Evolutionary conservation across 345 rosid species (phyloP).

Genomic region (Eucalyptus erythrocorys): DNA sequence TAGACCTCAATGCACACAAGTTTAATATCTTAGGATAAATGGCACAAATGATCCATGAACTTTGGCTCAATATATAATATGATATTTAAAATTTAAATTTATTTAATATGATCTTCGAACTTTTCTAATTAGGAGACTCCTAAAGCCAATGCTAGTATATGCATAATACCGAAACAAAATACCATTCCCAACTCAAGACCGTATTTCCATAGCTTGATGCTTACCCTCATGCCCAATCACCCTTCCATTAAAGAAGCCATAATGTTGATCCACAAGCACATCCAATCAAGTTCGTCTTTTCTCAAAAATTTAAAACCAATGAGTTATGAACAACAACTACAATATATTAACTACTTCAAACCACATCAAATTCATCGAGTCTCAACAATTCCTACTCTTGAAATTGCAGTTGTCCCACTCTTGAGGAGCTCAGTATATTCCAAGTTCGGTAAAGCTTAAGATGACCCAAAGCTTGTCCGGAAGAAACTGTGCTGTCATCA

Average conservation of each 20-base stretch:
- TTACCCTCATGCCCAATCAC: background rate
- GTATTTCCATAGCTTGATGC: background rate
- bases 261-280: background rate
- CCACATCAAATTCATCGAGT: rapidly evolving
- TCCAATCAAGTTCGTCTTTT: background rate
- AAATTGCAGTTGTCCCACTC: background rate
- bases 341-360: background rate
- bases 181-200: background rate
- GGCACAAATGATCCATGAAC: no score
- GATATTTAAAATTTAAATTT: no score
- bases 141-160: background rate
- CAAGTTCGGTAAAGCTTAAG: background rate
- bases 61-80: no score
- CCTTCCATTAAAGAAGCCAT: background rate
- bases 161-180: background rate
- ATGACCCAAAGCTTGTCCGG: background rate
- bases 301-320: background rate
- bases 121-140: background rate
- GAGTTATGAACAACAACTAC: rapidly evolving
- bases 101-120: rapidly evolving
- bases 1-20: background rate
- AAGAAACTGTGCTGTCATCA: background rate
- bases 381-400: background rate
- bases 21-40: background rate
- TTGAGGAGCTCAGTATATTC: background rate